These are phyloP conservation scores for Poa pratensis DNA, from an alignment of 176 grass and related monocot genomes.

Conservation along the genomic window DNA sequence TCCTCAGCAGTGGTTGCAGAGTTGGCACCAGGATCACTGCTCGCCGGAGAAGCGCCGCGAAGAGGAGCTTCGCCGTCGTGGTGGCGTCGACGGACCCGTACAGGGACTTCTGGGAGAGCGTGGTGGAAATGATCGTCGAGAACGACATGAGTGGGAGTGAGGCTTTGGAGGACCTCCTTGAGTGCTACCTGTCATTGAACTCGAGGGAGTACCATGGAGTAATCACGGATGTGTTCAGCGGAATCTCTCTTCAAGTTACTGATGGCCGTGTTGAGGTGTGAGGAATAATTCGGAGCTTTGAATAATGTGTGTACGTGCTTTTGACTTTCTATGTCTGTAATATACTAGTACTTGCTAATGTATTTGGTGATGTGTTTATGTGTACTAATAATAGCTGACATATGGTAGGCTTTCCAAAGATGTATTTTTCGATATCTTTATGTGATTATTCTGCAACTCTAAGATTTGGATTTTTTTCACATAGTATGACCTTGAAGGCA, in stretches of 20 bases:
- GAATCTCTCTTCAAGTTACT: slow-evolving; percentile 48
- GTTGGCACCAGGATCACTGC: neutral
- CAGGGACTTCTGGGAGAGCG: slow-evolving; percentile 72
- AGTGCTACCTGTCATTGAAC: slow-evolving; percentile 74
- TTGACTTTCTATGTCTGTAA: neutral
- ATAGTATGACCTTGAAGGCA: neutral
- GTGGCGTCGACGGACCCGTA: slow-evolving; percentile 55
- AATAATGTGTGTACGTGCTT: neutral
- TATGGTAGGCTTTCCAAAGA: neutral
- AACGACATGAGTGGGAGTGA: slow-evolving; percentile 48
- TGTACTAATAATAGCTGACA: neutral
- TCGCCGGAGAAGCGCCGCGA: slow-evolving; percentile 10
- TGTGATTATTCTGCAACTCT: neutral
- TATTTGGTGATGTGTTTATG: neutral
- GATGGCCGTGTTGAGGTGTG: slow-evolving; percentile 19
- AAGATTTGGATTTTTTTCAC: neutral
- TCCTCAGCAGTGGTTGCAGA: neutral
- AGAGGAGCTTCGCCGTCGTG: slow-evolving; percentile 42
- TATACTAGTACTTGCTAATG: neutral
- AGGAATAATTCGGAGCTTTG: neutral
- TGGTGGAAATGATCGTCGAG: slow-evolving; percentile 73
- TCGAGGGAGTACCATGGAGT: slow-evolving; percentile 64
- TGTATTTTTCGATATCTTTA: neutral
- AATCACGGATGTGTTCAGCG: slow-evolving; percentile 76
- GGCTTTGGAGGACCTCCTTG: slow-evolving; percentile 64